These are phyloP conservation scores for Trypanosoma mega DNA, from an alignment of 208 protist genomes.

Conservation along the genomic window DNA sequence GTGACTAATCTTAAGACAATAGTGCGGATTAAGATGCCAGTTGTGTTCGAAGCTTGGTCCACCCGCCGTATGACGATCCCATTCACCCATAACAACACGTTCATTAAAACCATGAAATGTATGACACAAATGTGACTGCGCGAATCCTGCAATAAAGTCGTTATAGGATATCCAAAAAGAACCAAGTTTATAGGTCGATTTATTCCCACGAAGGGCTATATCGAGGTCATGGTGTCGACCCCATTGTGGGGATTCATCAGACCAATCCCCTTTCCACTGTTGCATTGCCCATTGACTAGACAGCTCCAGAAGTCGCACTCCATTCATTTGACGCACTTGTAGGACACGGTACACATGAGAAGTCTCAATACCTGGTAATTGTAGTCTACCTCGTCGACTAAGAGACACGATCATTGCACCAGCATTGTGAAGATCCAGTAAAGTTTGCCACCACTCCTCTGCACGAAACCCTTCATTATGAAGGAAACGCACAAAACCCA, in stretches of 20 bases:
- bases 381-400: conserved; percentile 32
- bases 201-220: conserved; percentile 30
- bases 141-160: conserved; percentile 70
- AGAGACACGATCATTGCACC: conserved; percentile 37
- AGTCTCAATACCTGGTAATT: conserved; percentile 50
- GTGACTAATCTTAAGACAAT: conserved; percentile 44
- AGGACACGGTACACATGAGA: conserved; percentile 57
- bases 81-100: conserved; percentile 49
- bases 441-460: conserved; percentile 48
- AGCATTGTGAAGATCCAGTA: conserved; percentile 30
- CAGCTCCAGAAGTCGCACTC: conserved; percentile 61
- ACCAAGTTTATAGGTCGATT: neutral
- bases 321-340: conserved; percentile 56
- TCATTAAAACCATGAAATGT: conserved; percentile 54
- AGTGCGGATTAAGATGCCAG: conserved; percentile 84
- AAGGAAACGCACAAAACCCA: conserved; percentile 46
- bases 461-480: conserved; percentile 36
- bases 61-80: conserved; percentile 52
- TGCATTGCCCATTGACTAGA: conserved; percentile 33
- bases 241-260: conserved; percentile 67
- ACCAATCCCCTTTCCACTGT: conserved; percentile 79
- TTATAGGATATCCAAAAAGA: conserved; percentile 87
- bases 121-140: conserved; percentile 62
- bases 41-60: conserved; percentile 37
- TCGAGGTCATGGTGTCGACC: conserved; percentile 55